Percentiles rank a stretch among this genome's conserved stretches.
Evolutionary conservation across 768 basidiomycete species (phyloP).

Genomic region (Leccinum incarnatum): DNA sequence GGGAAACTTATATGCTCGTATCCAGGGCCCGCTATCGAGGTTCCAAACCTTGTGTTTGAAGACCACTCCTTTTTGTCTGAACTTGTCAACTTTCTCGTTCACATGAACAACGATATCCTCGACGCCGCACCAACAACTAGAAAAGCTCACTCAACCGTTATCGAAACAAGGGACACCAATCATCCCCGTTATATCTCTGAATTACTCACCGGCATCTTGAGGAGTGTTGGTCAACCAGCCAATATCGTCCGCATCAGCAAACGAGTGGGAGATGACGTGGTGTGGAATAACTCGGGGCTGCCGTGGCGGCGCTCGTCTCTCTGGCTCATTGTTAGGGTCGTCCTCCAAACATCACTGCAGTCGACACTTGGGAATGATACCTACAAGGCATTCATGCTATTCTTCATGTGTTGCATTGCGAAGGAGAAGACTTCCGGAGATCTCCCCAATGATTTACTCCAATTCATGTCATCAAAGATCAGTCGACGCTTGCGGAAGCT

Average conservation of each 20-base stretch:
- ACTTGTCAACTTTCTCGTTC: conserved; percentile 37
- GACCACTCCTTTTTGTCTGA: conserved; percentile 33
- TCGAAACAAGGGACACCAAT: conserved; percentile 4
- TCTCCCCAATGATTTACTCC: conserved; percentile 28
- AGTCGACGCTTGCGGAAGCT: conserved; percentile 26
- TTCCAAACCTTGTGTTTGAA: conserved; percentile 30
- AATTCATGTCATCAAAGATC: conserved; percentile 28
- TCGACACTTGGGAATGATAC: conserved; percentile 8
- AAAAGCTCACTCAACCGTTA: conserved; percentile 8
- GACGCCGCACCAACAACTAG: conserved; percentile 15
- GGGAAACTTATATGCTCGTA: conserved; percentile 46
- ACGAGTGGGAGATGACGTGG: conserved; percentile 5
- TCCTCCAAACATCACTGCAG: conserved; percentile 32
- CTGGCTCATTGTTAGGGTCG: conserved; percentile 37
- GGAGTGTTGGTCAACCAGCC: not conserved
- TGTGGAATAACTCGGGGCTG: conserved; percentile 1
- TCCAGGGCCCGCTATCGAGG: conserved; percentile 41
- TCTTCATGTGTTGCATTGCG: conserved; percentile 33
- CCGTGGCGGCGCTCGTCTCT: conserved; percentile 35
- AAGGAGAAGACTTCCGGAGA: conserved; percentile 13
- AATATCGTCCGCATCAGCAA: not conserved
- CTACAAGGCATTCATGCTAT: conserved; percentile 51
- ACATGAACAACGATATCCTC: conserved; percentile 33
- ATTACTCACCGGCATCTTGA: not conserved
- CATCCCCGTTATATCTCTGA: not conserved